Evolutionary conservation across 768 basidiomycete genomes (phyloP).

Genomic region (Tricholoma saponaceum): DNA sequence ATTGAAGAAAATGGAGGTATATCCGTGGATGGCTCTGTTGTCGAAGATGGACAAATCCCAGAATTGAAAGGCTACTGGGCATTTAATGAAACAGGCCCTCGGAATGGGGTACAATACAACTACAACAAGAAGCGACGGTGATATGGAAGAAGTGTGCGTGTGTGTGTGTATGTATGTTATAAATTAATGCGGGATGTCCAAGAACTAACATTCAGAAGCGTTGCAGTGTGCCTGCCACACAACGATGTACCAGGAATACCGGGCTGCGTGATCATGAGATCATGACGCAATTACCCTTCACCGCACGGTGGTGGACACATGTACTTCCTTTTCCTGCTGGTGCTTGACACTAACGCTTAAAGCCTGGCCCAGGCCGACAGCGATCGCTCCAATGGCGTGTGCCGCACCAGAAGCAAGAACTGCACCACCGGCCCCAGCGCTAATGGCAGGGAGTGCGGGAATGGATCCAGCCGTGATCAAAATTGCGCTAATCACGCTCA

Average conservation of each 20-base stretch:
- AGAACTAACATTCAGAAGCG: not conserved
- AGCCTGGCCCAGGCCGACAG: slow-evolving; percentile 63
- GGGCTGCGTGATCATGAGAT: not conserved
- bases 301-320: slow-evolving; percentile 11
- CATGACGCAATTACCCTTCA: not conserved
- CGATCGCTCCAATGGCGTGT: slow-evolving; percentile 77
- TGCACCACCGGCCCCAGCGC: slow-evolving; percentile 66
- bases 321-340: slow-evolving; percentile 22
- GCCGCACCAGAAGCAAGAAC: slow-evolving; percentile 69
- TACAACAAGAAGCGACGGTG: not conserved
- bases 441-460: slow-evolving; percentile 67
- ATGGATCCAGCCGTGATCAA: slow-evolving; percentile 77
- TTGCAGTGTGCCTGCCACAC: not conserved
- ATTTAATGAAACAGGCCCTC: not conserved
- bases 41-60: slow-evolving; percentile 27
- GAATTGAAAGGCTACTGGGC: slow-evolving; percentile 34
- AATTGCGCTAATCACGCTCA: slow-evolving; percentile 72
- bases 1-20: slow-evolving; percentile 41
- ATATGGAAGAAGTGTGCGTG: not conserved
- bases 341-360: slow-evolving; percentile 32
- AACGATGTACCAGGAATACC: not conserved
- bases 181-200: slow-evolving; percentile 3
- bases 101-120: not conserved
- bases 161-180: not conserved
- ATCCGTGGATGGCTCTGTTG: slow-evolving; percentile 37